Conservation (phyloP, 192 early-diverging fungal genomes). For the Backusella luteola region DNA sequence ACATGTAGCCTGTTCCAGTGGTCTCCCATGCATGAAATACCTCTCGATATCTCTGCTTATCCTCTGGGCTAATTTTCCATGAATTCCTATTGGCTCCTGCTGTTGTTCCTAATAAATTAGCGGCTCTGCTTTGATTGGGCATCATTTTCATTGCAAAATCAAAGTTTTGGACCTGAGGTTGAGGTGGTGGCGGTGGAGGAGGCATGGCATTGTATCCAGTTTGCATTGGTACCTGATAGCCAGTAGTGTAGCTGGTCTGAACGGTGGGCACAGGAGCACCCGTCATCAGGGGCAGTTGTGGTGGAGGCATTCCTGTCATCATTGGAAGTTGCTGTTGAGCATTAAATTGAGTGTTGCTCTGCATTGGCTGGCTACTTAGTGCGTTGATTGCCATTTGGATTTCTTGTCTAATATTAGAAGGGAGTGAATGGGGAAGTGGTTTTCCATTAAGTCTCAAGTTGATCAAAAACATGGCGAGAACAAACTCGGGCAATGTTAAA, state of each 20-base stretch:
- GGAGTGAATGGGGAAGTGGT: constrained; percentile 48
- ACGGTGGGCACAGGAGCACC: not conserved
- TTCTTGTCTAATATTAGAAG: constrained; percentile 48
- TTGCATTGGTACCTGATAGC: constrained; percentile 22
- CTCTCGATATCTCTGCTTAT: constrained; percentile 35
- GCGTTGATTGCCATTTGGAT: constrained; percentile 36
- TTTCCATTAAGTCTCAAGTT: constrained; percentile 50
- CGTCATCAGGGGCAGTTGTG: constrained; percentile 26
- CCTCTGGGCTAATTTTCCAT: constrained; percentile 48
- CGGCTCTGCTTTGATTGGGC: constrained; percentile 25
- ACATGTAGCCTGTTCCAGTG: constrained; percentile 42
- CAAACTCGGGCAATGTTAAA: constrained; percentile 61
- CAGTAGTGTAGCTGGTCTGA: constrained; percentile 2
- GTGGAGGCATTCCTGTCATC: constrained; percentile 7
- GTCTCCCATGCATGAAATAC: constrained; percentile 50
- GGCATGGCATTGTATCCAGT: constrained; percentile 3
- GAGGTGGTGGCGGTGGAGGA: not conserved
- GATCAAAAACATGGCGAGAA: constrained; percentile 62
- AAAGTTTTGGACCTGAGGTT: constrained; percentile 27
- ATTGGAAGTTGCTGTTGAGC: not conserved
- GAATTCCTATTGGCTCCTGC: constrained; percentile 39
- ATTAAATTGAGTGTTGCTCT: not conserved
- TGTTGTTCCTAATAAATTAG: constrained; percentile 17
- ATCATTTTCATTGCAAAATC: constrained; percentile 41
- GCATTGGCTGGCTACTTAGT: constrained; percentile 19